Evolutionary conservation across 2,329 filamentous ascomycete genomes (phyloP).

Genomic region (Pseudogymnoascus sp.): DNA sequence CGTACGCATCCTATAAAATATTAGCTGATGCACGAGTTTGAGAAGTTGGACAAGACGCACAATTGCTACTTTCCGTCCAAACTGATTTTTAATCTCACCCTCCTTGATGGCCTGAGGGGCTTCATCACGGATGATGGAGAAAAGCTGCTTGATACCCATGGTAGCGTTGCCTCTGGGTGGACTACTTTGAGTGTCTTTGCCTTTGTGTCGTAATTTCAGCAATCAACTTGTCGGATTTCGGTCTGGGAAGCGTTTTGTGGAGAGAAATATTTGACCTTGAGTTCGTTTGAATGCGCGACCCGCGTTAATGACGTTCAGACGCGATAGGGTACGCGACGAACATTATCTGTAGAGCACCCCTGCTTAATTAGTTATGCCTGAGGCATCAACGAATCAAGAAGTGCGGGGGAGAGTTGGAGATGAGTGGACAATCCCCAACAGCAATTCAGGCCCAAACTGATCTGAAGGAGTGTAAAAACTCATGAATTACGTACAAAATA

Average conservation of each 20-base stretch:
- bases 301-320: constrained; percentile 6
- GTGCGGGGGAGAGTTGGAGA: constrained; percentile 3
- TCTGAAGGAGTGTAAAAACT: neutral
- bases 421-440: neutral
- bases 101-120: constrained; percentile 93
- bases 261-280: neutral
- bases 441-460: neutral
- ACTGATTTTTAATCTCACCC: constrained; percentile 97
- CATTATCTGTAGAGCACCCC: neutral
- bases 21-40: constrained; percentile 16
- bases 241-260: neutral
- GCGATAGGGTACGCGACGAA: neutral
- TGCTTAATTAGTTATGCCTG: constrained; percentile 7
- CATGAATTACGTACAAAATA: neutral
- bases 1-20: constrained; percentile 48
- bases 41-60: constrained; percentile 45
- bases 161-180: constrained; percentile 21
- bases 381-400: neutral
- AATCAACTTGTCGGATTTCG: neutral
- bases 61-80: constrained; percentile 95
- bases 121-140: constrained; percentile 79
- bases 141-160: constrained; percentile 67
- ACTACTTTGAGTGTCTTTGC: neutral
- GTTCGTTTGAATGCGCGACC: neutral
- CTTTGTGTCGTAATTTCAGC: neutral